These are phyloP conservation scores for Melampsora medusae DNA, from an alignment of 1,284 basidiomycete species.

Conservation along the genomic window DNA sequence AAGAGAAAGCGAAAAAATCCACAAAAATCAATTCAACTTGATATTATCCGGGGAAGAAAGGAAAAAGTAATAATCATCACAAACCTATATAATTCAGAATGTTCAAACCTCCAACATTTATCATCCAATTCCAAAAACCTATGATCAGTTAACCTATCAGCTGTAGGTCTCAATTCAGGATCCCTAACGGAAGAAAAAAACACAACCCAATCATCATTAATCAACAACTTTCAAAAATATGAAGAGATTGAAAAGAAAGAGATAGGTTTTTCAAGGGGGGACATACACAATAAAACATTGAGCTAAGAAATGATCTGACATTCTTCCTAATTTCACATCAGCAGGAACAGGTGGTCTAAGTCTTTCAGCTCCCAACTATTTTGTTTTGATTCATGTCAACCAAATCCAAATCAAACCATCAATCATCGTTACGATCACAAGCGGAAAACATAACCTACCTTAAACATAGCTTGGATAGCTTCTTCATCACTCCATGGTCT, in stretches of 20 bases:
- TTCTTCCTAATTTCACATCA: conserved; percentile 70
- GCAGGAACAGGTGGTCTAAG: conserved; percentile 83
- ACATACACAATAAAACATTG: conserved; percentile 85
- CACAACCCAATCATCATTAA: neutral
- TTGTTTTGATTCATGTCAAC: neutral
- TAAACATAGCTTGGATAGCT: conserved; percentile 86
- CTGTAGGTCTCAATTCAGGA: conserved; percentile 79
- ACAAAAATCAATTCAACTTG: too few relatives aligned
- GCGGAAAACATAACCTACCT: conserved; percentile 61
- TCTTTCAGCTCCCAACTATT: conserved; percentile 74
- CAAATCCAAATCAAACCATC: conserved; percentile 3
- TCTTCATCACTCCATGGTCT: conserved; percentile 90
- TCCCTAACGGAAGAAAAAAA: conserved; percentile 61
- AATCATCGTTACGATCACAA: neutral
- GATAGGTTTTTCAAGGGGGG: neutral
- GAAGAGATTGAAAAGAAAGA: neutral
- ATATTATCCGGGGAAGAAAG: too few relatives aligned
- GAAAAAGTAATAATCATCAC: neutral
- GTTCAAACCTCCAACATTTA: conserved; percentile 68
- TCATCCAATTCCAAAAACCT: conserved; percentile 72
- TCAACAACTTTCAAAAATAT: neutral
- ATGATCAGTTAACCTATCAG: conserved; percentile 76
- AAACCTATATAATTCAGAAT: conserved; percentile 49
- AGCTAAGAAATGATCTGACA: conserved; percentile 80
- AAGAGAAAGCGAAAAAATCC: too few relatives aligned